Base-by-base conservation (phyloP, 306 rosid species). In the Rosa lucieae region DNA sequence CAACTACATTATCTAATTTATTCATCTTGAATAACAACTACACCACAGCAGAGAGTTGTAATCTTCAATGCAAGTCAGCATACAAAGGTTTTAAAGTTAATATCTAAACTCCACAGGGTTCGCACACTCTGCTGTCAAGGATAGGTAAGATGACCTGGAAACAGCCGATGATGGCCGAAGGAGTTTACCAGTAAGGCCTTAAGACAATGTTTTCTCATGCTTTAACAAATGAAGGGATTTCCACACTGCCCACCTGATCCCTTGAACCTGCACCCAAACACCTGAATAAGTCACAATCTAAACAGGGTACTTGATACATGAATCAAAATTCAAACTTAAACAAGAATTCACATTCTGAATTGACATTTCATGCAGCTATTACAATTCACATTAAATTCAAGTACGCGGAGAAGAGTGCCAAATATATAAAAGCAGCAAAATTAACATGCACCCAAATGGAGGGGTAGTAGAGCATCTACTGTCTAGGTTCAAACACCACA, bases 221-320 rank as follows among this genome's bases (percentile, higher is more conserved):
- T 43, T 52, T 5, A 35, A 20, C 23, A 18, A 67, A 4, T 59
- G 17, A 61, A 78, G 69, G 20, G 61, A 52, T 49, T 70, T 48
- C 15, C 44, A 15, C 61, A 40, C 48, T 35, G 21, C 77, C 59
- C 76, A 46, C 65, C 49, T 46, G 70, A 73, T 53, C 32, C 52
- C 46, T 58, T 66, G 58, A 46, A 66, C 67, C 65, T 74, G 70
- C 65, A 78, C 13, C 81, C 79, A 74, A 76, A 63, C 74, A 53
- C 78, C 85, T 52, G 56, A 79, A 70, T 73, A 76, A 52, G 65
- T 56, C 53, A 66, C 72, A 43, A 70, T 35, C 66, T 8, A 68
- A 56, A 67, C 48, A 76, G 3, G 46, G 10, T 14, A 67, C 5
- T 35, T 44, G 32, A 35, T 43, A 20, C 73, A 40, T 40, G 13